Base-by-base conservation (phyloP, 2,329 filamentous ascomycete species). In the Alternaria hordeiaustralica region DNA sequence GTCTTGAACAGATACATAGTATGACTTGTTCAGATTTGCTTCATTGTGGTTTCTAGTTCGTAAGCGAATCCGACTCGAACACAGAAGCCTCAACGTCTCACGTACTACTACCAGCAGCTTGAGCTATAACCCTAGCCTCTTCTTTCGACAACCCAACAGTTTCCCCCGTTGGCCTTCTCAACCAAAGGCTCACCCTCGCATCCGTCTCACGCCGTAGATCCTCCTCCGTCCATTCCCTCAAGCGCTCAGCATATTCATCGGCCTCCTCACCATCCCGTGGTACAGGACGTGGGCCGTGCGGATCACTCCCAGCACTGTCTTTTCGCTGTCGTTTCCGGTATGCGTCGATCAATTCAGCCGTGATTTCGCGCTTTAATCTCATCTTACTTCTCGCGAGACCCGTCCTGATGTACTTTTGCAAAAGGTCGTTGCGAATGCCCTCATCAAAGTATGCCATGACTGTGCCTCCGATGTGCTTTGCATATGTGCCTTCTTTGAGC, bases 361-460 rank as follows among this genome's bases (percentile, higher is more conserved):
- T 41, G 36, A 41, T 41, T 1, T 41, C 36, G 8, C 36, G 36
- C 36, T 41, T 41, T 6, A 18, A 18, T 11, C 36, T 3, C 9
- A 0, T 41, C n/a, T 18, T 41, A 18, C 36, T 41, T 0, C 1
- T 2, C 0, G 13, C 11, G 5, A 46, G 12, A 0, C 21, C 44
- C 0, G 0, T 13, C 12, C 7, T 46, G 11, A 21, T 23, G 1
- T 46, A 15, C 13, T 3, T 23, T 15, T 46, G 20, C 4, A 46
- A 1, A 0, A 23, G 0, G 20, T 46, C 21, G 11, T 23, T 15
- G 6, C 44, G 12, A 25, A 46, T 15, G 7, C 20, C 20, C 0
- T 23, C 21, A 0, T 20, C 44, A 15, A 46, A 15, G 20, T 23
- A 12, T 15, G 10, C 20, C 20, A 46, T 46, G 44, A 46, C 20